phyloP scores from a whole-genome alignment of 2,329 filamentous ascomycete genomes.

The Pseudogymnoascus sp. region DNA sequence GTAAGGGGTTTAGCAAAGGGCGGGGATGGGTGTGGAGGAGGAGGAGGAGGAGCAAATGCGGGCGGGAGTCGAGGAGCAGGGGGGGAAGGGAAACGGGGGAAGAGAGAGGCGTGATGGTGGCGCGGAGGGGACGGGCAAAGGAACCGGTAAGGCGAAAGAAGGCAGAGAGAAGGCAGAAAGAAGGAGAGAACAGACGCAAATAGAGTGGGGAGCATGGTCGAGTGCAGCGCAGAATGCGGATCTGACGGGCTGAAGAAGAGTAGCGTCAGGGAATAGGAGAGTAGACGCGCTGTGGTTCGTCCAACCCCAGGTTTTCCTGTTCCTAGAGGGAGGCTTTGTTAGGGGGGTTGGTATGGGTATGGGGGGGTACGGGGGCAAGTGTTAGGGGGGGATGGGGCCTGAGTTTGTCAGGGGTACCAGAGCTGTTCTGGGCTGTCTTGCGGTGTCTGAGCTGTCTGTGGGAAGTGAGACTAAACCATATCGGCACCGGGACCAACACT shows the following conservation, averaged over 20 bases:
- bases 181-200: background rate
- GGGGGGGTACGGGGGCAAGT: too few relatives aligned
- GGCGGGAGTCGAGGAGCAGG: background rate
- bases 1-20: background rate
- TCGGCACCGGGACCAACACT: background rate
- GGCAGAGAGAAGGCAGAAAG: background rate
- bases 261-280: background rate
- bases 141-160: conserved; percentile 9
- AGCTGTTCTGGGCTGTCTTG: background rate
- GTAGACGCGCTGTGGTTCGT: background rate
- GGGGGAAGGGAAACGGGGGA: background rate
- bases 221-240: background rate
- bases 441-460: background rate
- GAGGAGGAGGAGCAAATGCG: background rate
- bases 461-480: background rate
- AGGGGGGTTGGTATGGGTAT: too few relatives aligned
- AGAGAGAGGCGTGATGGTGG: background rate
- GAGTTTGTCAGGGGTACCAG: background rate
- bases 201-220: background rate
- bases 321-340: background rate
- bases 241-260: conserved; percentile 3
- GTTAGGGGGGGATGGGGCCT: background rate
- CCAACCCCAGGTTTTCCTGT: background rate
- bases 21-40: background rate
- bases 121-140: conserved; percentile 13